These are phyloP conservation scores for Wickerhamiella azyma DNA, from an alignment of 805 yeast species.

Conservation along the genomic window DNA sequence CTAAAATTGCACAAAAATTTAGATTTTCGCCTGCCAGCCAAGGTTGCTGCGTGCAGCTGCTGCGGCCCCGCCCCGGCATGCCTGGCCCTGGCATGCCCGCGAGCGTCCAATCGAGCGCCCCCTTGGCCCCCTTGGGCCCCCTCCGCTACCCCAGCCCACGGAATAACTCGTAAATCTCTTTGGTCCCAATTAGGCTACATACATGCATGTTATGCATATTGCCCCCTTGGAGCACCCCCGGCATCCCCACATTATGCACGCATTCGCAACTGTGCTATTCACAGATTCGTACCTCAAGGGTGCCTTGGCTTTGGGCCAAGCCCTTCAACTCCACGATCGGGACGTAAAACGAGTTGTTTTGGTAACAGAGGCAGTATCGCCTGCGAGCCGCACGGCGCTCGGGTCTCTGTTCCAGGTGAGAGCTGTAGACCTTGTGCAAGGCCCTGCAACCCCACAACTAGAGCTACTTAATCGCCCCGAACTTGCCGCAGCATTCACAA, in stretches of 20 bases:
- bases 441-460: conserved; percentile 20
- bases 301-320: conserved; percentile 35
- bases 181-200: no score
- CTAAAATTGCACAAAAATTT: no score
- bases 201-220: no score
- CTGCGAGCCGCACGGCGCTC: conserved; percentile 13
- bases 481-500: conserved; percentile 35
- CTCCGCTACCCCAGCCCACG: no score
- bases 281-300: conserved; percentile 35
- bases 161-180: no score
- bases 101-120: no score
- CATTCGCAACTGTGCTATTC: conserved; percentile 34
- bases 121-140: no score
- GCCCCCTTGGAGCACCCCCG: no score
- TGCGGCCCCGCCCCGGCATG: no score
- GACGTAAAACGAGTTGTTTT: conserved; percentile 20
- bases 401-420: conserved; percentile 19
- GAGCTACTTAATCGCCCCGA: conserved; percentile 35
- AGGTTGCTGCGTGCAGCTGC: no score
- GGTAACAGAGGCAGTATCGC: conserved; percentile 19
- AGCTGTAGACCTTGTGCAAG: conserved; percentile 20
- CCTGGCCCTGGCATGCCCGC: no score
- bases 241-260: conserved; percentile 16
- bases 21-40: no score
- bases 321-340: conserved; percentile 21